Evolutionary conservation across 202 grass and related monocot species (phyloP).

Genomic region (Tripidium arundinaceum): DNA sequence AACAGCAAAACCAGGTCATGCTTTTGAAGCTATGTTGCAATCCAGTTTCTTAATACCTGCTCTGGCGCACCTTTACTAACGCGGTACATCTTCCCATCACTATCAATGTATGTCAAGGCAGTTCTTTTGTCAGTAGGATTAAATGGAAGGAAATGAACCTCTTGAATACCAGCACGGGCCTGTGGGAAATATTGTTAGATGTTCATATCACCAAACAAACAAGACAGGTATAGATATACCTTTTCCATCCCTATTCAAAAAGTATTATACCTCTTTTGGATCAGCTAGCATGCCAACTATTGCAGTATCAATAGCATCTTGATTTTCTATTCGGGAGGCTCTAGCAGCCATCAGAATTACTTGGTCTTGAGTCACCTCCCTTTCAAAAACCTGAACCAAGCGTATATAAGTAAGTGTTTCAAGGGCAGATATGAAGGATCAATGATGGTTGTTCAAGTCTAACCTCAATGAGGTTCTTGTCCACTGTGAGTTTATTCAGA

Average conservation of each 20-base stretch:
- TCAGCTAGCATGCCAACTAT: constrained; percentile 98
- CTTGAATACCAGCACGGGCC: constrained; percentile 88
- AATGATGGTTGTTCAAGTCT: constrained; percentile 2
- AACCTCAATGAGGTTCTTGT: constrained; percentile 90
- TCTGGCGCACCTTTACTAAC: constrained; percentile 97
- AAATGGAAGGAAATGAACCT: constrained; percentile 95
- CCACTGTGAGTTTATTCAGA: constrained; percentile 87
- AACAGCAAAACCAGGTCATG: neutral
- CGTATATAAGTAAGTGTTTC: neutral
- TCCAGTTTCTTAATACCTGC: constrained; percentile 50
- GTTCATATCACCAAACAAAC: neutral
- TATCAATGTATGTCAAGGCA: constrained; percentile 82
- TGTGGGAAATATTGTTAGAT: constrained; percentile 18
- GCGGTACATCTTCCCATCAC: constrained; percentile 78
- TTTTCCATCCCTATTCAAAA: neutral
- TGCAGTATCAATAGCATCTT: constrained; percentile 94
- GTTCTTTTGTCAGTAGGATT: constrained; percentile 97
- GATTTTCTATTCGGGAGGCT: constrained; percentile 93
- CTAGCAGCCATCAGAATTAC: constrained; percentile 97
- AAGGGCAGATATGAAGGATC: constrained; percentile 17
- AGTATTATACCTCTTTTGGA: constrained; percentile 73
- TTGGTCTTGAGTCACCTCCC: constrained; percentile 61
- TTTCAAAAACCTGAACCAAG: constrained; percentile 65
- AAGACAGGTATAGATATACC: neutral
- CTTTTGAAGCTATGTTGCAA: neutral